Base-by-base conservation (phyloP, 2,329 filamentous ascomycete species). In the Elsinoe ampelina region DNA sequence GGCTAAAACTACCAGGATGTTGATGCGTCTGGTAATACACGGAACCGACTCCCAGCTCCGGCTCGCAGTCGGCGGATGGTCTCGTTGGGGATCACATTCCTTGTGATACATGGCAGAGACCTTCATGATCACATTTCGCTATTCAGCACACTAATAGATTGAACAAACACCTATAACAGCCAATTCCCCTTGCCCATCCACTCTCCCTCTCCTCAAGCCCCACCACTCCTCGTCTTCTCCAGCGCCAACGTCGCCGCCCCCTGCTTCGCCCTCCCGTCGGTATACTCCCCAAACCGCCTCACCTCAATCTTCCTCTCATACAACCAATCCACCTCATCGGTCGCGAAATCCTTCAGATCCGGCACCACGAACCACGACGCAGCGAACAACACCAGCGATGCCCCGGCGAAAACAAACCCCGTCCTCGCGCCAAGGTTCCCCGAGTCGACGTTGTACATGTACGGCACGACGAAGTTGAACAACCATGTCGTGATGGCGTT, bases 381-480 rank as follows among this genome's bases (percentile, higher is more conserved):
- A 10, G 42, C 42, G 42, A 47, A 47, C 8, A 73, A 45, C 1
- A 67, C 55, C 1, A 71, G 64, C 17, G 70, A 67, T 0, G 72
- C 61, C 0, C 62, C 72, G 10, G 65, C 63, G 58, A 70, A 75
- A 3, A 73, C 66, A 56, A 75, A 75, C 0, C 70, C 73, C 0
- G 69, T 70, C 59, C 74, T 74, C 0, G 68, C 72, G 2, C 68
- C 61, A 0, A 75, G 64, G 39, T 73, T 67, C 0, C 70, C 73
- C 15, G 69, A 62, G 55, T 76, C 74, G 0, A 70, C 65, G 58
- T 75, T 80, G 67, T 77, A 80, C 12, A 78, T 73, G 13, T 68
- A 65, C 0, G 77, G 75, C 60, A 82, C 81, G 66, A 82, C 82
- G 61, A 82, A 82, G 62, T 82, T 81, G 0, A 79, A 79, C 2